Evolutionary conservation across 2,329 filamentous ascomycete species (phyloP), one percentile per base, ranked within the genome.

Genomic region (Ceratocystis cubensis): DNA sequence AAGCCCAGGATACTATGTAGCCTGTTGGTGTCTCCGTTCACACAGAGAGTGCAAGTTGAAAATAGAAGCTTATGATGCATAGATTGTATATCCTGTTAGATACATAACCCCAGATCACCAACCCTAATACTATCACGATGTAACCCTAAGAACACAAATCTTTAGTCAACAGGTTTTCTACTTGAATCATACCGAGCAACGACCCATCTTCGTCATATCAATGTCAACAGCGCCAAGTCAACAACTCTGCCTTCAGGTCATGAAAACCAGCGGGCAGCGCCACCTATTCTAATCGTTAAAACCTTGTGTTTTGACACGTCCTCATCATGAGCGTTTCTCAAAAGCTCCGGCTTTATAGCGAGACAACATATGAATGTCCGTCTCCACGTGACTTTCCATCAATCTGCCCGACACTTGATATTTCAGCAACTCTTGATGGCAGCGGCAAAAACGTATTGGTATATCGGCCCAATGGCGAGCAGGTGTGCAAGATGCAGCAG

Each of bases 321-420:
- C 13, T 22, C 22, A 69, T 59, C 63, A 71, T 67, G 45, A 72
- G 72, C 69, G 68, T 72, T 68, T 67, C 69, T 63, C 71, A 71
- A 68, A 69, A 75, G 69, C 77, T 84, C 68, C 70, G 77, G 69
- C 77, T 81, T 59, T 75, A 82, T 69, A 82, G 82, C 75, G 80
- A 86, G 72, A 84, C 83, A 70, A 77, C 78, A 70, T 80, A 87
- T 69, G 78, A 82, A 63, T 76, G 80, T 59, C 79, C 80, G 28
- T 79, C 84, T 25, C 79, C 82, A 46, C 76, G 79, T 45, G 78
- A 80, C 61, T 81, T 88, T 63, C 79, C 93, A 44, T 81, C 86
- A 30, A 90, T 88, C 75, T 96, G 91, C 75, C 90, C 92, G 17
- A 88, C 86, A 7, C 89, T 96, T 78, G 90, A 96, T 75, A 80